phyloP scores from a whole-genome alignment of 2,329 filamentous ascomycete species.

The Sclerotinia minor region DNA sequence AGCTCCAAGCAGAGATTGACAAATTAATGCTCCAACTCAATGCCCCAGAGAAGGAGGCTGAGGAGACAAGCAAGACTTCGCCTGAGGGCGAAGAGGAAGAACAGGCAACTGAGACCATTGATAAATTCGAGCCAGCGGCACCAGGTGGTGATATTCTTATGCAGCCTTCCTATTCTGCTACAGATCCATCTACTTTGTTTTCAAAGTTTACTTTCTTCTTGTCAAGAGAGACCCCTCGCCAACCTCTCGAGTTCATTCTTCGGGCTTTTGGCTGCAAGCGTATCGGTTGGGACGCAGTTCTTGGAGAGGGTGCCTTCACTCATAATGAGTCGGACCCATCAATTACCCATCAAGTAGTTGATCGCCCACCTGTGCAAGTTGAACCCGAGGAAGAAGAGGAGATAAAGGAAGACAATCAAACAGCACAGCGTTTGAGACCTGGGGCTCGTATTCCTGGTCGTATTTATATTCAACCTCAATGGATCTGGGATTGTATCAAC shows the following conservation, averaged over 20 bases:
- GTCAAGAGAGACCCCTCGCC: conserved; percentile 87
- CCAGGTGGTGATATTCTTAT: conserved; percentile 82
- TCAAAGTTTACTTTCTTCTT: conserved; percentile 88
- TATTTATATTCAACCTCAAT: conserved; percentile 93
- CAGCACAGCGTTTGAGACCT: conserved; percentile 55
- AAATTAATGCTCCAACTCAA: conserved; percentile 70
- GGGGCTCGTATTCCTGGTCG: conserved; percentile 84
- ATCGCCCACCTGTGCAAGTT: conserved; percentile 75
- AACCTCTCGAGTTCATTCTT: conserved; percentile 88
- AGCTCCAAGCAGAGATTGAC: conserved; percentile 65
- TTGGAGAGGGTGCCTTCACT: conserved; percentile 91
- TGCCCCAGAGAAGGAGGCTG: conserved; percentile 49
- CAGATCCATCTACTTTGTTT: conserved; percentile 74
- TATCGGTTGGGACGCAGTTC: conserved; percentile 88
- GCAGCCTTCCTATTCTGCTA: conserved; percentile 69
- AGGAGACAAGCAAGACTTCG: conserved; percentile 45
- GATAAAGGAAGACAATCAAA: conserved; percentile 61
- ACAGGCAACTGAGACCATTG: conserved; percentile 64
- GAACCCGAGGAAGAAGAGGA: conserved; percentile 47
- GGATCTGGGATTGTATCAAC: conserved; percentile 98
- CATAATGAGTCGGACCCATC: conserved; percentile 81
- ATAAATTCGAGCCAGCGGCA: conserved; percentile 86
- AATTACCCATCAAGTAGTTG: conserved; percentile 96
- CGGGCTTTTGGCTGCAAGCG: conserved; percentile 94
- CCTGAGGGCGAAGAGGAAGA: conserved; percentile 47